Conservation (phyloP, 495 filamentous ascomycete species). For the Articulospora tetracladia region DNA sequence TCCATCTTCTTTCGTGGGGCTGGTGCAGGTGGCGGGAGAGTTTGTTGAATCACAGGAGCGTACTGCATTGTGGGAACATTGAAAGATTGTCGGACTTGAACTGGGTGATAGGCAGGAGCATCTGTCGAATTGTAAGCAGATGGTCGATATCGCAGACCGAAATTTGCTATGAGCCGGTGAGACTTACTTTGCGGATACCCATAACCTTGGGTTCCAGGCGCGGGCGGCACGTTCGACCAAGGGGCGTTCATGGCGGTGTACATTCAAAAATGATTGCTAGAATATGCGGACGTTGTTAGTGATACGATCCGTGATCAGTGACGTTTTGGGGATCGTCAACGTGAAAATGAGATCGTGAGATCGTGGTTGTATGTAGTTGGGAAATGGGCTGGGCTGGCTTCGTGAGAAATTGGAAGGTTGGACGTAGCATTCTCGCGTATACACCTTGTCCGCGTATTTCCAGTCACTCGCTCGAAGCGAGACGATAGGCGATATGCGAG, state of each 20-base stretch:
- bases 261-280: slow-evolving; percentile 16
- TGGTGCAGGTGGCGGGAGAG: slow-evolving; percentile 20
- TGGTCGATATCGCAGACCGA: slow-evolving; percentile 1
- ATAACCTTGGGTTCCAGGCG: slow-evolving; percentile 23
- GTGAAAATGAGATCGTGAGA: background rate
- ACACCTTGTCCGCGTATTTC: background rate
- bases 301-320: slow-evolving; percentile 9
- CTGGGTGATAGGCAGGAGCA: slow-evolving; percentile 45
- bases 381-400: background rate
- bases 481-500: no score
- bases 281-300: slow-evolving; percentile 20
- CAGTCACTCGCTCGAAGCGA: background rate
- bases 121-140: slow-evolving; percentile 17
- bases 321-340: background rate
- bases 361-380: background rate
- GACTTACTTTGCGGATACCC: slow-evolving; percentile 23
- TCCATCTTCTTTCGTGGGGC: slow-evolving; percentile 56
- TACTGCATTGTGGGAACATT: slow-evolving; percentile 32
- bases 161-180: background rate
- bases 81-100: slow-evolving; percentile 34
- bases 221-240: slow-evolving; percentile 22
- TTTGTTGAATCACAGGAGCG: slow-evolving; percentile 33
- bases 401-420: background rate
- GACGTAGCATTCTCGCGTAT: slow-evolving; percentile 7
- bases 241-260: slow-evolving; percentile 21